These are phyloP conservation scores for Nemania diffusa DNA, from an alignment of 2,329 filamentous ascomycete genomes.

Conservation along the genomic window DNA sequence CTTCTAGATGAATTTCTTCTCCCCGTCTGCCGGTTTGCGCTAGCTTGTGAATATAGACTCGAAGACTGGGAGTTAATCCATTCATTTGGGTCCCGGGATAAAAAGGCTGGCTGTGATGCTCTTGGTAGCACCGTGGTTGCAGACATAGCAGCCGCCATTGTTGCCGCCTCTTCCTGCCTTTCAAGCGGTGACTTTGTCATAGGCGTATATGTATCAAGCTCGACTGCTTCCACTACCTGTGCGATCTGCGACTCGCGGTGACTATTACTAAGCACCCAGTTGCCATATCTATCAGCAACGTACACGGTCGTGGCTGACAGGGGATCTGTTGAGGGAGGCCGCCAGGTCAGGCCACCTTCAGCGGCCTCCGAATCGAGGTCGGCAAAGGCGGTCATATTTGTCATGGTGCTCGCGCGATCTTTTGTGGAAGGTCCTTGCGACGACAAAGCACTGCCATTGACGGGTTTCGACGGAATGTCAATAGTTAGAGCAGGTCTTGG, in stretches of 20 bases:
- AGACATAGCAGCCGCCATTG: conserved; percentile 41
- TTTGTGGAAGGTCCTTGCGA: conserved; percentile 56
- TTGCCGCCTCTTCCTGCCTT: conserved; percentile 42
- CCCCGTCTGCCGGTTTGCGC: conserved; percentile 37
- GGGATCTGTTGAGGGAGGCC: conserved; percentile 59
- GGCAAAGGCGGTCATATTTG: conserved; percentile 49
- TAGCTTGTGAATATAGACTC: conserved; percentile 53
- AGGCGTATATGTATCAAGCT: conserved; percentile 47
- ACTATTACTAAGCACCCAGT: conserved; percentile 62
- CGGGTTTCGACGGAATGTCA: conserved; percentile 47
- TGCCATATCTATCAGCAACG: conserved; percentile 63
- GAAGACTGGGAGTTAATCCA: conserved; percentile 47
- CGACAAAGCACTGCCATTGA: conserved; percentile 51
- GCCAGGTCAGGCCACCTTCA: conserved; percentile 59
- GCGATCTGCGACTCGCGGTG: conserved; percentile 43
- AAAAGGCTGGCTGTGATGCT: conserved; percentile 49
- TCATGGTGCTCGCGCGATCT: conserved; percentile 60
- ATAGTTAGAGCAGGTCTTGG: conserved; percentile 57
- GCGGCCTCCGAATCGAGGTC: conserved; percentile 49
- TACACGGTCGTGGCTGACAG: conserved; percentile 60
- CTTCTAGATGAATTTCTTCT: conserved; percentile 32
- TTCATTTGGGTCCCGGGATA: conserved; percentile 37
- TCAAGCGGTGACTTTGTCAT: conserved; percentile 48
- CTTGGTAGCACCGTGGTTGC: conserved; percentile 41
- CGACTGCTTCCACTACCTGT: conserved; percentile 38